Evolutionary conservation across 345 rosid species (phyloP).

Genomic region (Microthlaspi erraticum): DNA sequence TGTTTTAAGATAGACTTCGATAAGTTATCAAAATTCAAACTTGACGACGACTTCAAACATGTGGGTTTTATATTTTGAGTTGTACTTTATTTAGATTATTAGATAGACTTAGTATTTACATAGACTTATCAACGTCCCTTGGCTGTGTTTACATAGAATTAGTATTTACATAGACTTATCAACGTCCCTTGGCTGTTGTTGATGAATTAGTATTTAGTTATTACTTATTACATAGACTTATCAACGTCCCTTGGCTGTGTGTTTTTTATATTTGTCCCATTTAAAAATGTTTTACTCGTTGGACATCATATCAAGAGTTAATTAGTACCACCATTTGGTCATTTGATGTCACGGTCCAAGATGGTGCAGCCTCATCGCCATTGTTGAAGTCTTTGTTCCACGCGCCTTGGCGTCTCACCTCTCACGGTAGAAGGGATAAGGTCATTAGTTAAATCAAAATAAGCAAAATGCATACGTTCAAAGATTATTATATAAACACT

Average conservation of each 20-base stretch:
- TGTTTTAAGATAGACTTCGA: no score
- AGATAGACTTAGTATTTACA: no score
- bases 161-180: no score
- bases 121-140: no score
- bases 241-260: not conserved
- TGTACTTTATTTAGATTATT: no score
- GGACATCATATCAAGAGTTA: not conserved
- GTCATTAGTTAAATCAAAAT: not conserved
- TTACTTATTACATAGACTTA: no score
- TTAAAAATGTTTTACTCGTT: not conserved
- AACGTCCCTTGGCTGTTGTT: no score
- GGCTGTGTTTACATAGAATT: no score
- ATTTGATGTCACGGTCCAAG: conserved; percentile 17
- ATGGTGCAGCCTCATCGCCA: conserved; percentile 14
- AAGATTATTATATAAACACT: conserved; percentile 7
- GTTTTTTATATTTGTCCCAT: not conserved
- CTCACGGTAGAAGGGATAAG: not conserved
- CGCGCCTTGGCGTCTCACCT: not conserved
- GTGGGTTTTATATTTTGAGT: not conserved
- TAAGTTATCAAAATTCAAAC: no score
- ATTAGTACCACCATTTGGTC: conserved; percentile 1
- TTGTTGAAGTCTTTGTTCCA: not conserved
- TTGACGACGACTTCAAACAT: no score
- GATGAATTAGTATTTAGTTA: no score
- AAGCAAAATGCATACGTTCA: not conserved